phyloP scores from a whole-genome alignment of 164 flowering plant genomes.

The Houttuynia cordata region DNA sequence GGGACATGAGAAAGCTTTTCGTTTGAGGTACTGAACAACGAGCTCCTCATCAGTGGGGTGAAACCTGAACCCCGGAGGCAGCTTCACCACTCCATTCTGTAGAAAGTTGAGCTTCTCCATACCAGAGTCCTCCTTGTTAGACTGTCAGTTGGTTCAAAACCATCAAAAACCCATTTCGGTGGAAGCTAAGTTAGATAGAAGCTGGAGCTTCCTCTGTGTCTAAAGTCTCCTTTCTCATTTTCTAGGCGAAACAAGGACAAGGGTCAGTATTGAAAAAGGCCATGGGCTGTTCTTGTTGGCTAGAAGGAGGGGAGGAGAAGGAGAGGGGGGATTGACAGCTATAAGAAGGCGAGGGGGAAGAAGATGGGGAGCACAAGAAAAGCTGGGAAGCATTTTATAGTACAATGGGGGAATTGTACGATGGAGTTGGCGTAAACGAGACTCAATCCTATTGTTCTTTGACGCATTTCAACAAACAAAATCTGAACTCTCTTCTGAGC shows the following conservation, averaged over 20 bases:
- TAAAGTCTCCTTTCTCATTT: neutral
- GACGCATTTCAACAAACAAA: constrained; percentile 9
- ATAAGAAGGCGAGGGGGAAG: neutral
- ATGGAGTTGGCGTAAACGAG: constrained; percentile 37
- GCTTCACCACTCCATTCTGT: constrained; percentile 31
- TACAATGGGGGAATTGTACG: constrained; percentile 14
- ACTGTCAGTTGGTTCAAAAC: neutral
- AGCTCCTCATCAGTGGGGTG: constrained; percentile 89
- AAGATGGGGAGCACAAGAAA: constrained; percentile 3
- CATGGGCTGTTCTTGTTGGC: neutral
- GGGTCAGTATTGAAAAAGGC: neutral
- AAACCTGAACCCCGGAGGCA: constrained; percentile 82
- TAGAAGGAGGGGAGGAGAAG: neutral
- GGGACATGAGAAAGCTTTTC: constrained; percentile 47
- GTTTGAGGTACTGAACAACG: constrained; percentile 45
- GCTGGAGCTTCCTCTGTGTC: neutral
- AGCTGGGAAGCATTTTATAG: constrained; percentile 21
- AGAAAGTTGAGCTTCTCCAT: constrained; percentile 46
- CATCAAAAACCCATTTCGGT: neutral
- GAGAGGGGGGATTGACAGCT: neutral
- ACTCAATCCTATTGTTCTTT: constrained; percentile 27
- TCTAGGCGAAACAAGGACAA: neutral
- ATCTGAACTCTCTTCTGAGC: constrained; percentile 5
- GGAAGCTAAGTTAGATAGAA: neutral
- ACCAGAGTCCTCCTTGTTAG: neutral